Conservation (phyloP, 148 eudicot genomes). For the Spergularia marina region DNA sequence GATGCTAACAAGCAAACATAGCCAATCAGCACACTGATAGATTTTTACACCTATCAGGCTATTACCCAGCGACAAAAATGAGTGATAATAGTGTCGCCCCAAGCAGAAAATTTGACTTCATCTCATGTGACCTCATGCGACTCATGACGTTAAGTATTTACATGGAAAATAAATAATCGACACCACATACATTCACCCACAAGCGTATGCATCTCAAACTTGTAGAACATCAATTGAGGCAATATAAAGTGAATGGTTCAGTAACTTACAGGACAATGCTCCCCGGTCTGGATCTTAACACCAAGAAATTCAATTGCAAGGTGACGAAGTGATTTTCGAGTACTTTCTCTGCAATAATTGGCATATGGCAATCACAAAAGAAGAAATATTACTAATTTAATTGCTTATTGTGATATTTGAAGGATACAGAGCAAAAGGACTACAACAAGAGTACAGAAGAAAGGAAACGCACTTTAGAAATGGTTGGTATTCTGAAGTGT, state of each 20-base stretch:
- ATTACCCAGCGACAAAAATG: too few relatives aligned
- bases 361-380: not conserved
- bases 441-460: not conserved
- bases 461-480: conserved; percentile 61
- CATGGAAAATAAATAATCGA: not conserved
- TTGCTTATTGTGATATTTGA: not conserved
- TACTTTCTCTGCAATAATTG: conserved; percentile 53
- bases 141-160: not conserved
- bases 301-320: conserved; percentile 80
- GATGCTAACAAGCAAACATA: not conserved
- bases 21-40: conserved; percentile 2
- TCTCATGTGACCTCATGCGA: too few relatives aligned
- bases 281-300: conserved; percentile 84
- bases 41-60: not conserved
- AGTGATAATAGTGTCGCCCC: too few relatives aligned
- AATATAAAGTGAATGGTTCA: not conserved
- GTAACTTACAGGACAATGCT: conserved; percentile 92
- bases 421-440: not conserved
- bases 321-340: conserved; percentile 72
- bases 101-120: too few relatives aligned
- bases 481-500: conserved; percentile 82
- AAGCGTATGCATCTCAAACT: not conserved
- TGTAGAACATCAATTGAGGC: too few relatives aligned
- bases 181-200: not conserved
- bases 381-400: not conserved